A percentile compares a stretch with the other conserved stretches of the same genome.
Evolutionary conservation across 1,284 basidiomycete genomes (phyloP).

Genomic region (Hortiboletus rubellus): DNA sequence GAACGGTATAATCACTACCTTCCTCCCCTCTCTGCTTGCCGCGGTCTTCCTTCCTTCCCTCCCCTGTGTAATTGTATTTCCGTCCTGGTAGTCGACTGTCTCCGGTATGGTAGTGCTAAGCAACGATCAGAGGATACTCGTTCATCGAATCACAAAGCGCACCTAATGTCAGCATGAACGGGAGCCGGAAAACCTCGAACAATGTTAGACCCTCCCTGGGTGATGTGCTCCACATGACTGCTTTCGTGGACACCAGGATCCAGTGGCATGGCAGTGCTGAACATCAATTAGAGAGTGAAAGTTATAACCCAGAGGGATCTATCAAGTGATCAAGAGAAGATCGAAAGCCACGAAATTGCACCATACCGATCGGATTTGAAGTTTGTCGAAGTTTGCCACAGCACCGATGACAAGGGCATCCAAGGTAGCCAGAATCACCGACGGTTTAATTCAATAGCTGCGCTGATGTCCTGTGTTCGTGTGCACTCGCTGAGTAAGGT

Average conservation of each 20-base stretch:
- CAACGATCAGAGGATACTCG: no score
- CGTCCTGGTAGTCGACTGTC: no score
- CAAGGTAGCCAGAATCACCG: conserved; percentile 58
- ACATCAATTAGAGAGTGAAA: conserved; percentile 30
- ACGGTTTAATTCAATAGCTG: conserved; percentile 55
- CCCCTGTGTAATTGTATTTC: no score
- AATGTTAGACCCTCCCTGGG: no score
- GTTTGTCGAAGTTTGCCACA: conserved; percentile 72
- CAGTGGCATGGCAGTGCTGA: background rate
- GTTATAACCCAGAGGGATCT: conserved; percentile 70
- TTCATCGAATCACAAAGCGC: no score
- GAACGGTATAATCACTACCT: background rate
- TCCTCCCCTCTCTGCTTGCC: background rate
- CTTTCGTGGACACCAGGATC: background rate
- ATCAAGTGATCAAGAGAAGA: conserved; percentile 15
- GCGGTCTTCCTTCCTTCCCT: no score
- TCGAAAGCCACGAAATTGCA: background rate
- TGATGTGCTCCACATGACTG: no score
- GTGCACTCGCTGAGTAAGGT: background rate
- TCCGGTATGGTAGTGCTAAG: no score
- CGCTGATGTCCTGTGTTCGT: conserved; percentile 55
- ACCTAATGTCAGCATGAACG: no score
- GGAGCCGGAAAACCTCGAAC: no score
- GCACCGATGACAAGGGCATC: conserved; percentile 63
- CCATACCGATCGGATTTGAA: conserved; percentile 77